Conservation (phyloP, 352 stramenopile genomes). For the Globisporangium takayamanum region DNA sequence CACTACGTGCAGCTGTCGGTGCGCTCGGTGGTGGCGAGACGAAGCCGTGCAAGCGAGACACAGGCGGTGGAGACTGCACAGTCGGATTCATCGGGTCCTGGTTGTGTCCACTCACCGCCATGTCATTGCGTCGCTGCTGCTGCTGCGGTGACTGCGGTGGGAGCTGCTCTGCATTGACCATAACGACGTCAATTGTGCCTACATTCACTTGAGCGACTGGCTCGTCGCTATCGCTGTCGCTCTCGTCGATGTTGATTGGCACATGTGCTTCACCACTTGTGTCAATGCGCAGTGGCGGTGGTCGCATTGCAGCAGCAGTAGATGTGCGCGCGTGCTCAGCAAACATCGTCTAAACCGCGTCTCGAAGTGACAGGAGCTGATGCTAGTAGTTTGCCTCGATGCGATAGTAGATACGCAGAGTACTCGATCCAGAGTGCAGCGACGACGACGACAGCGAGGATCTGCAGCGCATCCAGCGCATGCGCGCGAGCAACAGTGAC, state of each 20-base stretch:
- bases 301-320: constrained; percentile 2
- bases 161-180: not conserved
- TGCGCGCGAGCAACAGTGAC: too few species aligned
- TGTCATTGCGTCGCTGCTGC: not conserved
- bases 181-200: not conserved
- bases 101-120: not conserved
- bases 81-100: not conserved
- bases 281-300: not conserved
- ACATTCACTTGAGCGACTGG: not conserved
- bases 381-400: not conserved
- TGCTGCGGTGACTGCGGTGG: too few species aligned
- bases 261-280: not conserved
- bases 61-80: not conserved
- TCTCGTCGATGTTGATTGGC: constrained; percentile 5
- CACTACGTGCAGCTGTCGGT: not conserved
- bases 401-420: too few species aligned
- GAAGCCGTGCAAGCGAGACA: constrained; percentile 3
- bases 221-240: not conserved
- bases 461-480: too few species aligned
- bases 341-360: not conserved
- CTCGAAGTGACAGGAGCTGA: not conserved
- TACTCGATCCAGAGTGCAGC: too few species aligned
- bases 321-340: not conserved
- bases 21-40: not conserved
- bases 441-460: too few species aligned